Evolutionary conservation across 441 rosid genomes (phyloP).

Genomic region (Populus trichocarpa): DNA sequence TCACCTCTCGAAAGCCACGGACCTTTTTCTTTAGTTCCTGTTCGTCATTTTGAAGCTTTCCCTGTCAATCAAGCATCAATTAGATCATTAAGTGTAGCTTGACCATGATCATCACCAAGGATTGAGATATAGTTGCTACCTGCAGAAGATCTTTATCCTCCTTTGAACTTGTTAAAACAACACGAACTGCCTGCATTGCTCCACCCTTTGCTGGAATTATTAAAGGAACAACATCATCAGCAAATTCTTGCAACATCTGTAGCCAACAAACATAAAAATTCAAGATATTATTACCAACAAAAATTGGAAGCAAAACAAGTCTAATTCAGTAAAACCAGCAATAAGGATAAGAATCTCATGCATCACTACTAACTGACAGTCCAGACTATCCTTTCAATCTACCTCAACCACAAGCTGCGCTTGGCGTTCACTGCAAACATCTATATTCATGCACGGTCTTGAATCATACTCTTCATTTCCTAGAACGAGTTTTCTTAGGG

Average conservation of each 20-base stretch:
- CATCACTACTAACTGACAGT: slow-evolving; percentile 1
- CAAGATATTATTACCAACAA: slow-evolving; percentile 7
- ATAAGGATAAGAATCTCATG: neutral
- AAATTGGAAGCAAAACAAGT: neutral
- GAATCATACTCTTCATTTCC: slow-evolving; percentile 62
- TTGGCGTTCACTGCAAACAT: slow-evolving; percentile 84
- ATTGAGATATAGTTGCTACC: slow-evolving; percentile 38
- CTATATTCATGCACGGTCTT: slow-evolving; percentile 69
- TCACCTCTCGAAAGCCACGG: slow-evolving; percentile 88
- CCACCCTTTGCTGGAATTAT: slow-evolving; percentile 65
- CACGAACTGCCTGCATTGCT: slow-evolving; percentile 67
- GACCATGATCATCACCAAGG: neutral
- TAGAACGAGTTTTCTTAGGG: slow-evolving; percentile 55
- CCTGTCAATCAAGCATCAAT: slow-evolving; percentile 40
- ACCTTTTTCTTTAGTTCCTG: slow-evolving; percentile 56
- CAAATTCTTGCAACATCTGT: slow-evolving; percentile 65
- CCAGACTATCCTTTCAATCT: slow-evolving; percentile 15
- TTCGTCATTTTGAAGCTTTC: slow-evolving; percentile 59
- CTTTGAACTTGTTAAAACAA: slow-evolving; percentile 62
- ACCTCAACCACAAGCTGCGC: slow-evolving; percentile 75
- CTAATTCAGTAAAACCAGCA: slow-evolving; percentile 3
- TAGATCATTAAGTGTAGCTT: slow-evolving; percentile 8
- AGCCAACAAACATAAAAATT: slow-evolving; percentile 10
- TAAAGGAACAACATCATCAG: slow-evolving; percentile 66
- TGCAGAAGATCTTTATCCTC: slow-evolving; percentile 62